Percentiles rank a stretch among this genome's conserved stretches.
Conservation (phyloP, 805 yeast genomes). For the Candida verbasci region DNA sequence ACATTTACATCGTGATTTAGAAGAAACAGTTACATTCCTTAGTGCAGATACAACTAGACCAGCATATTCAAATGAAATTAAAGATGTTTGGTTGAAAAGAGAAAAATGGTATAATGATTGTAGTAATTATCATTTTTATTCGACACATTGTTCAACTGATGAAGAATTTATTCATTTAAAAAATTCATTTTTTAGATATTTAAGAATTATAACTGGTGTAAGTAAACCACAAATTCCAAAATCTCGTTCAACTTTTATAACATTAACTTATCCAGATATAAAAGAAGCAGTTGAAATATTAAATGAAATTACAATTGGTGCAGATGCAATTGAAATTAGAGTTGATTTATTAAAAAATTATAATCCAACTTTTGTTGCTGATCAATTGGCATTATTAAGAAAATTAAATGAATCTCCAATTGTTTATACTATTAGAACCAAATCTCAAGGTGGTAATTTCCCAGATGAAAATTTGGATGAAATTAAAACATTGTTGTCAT, state of each 20-base stretch:
- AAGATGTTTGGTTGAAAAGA: slow-evolving; percentile 80
- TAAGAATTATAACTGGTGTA: slow-evolving; percentile 60
- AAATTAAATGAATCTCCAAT: slow-evolving; percentile 66
- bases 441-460: slow-evolving; percentile 78
- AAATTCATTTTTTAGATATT: slow-evolving; percentile 53
- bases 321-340: slow-evolving; percentile 78
- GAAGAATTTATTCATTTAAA: slow-evolving; percentile 54
- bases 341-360: slow-evolving; percentile 62
- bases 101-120: slow-evolving; percentile 75
- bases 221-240: slow-evolving; percentile 34
- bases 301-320: slow-evolving; percentile 58
- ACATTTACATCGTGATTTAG: slow-evolving; percentile 85
- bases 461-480: slow-evolving; percentile 51
- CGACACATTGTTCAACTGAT: slow-evolving; percentile 61
- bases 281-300: slow-evolving; percentile 41
- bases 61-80: slow-evolving; percentile 74
- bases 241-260: slow-evolving; percentile 62
- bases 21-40: slow-evolving; percentile 72
- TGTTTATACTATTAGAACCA: slow-evolving; percentile 74
- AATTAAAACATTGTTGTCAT: slow-evolving; percentile 47
- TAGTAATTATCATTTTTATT: slow-evolving; percentile 72
- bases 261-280: slow-evolving; percentile 66
- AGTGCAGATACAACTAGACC: slow-evolving; percentile 83
- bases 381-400: slow-evolving; percentile 69
- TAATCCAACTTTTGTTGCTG: slow-evolving; percentile 55